These are phyloP conservation scores for Tremella yokohamensis DNA, from an alignment of 768 basidiomycete genomes.

Conservation along the genomic window DNA sequence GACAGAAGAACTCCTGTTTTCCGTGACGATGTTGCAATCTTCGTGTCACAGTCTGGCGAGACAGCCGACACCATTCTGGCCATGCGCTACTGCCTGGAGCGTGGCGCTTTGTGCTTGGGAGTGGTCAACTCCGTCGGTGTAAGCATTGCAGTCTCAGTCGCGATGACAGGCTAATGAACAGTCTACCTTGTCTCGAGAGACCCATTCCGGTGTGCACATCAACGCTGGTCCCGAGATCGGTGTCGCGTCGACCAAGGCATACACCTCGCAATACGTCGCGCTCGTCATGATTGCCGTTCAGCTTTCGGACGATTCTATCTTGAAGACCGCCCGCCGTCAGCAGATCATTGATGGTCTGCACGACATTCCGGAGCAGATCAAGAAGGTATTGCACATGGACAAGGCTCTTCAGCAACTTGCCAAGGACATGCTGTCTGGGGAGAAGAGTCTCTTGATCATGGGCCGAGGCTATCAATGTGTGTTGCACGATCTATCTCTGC, in stretches of 20 bases:
- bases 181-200: constrained; percentile 94
- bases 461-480: constrained; percentile 85
- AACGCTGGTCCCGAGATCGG: constrained; percentile 91
- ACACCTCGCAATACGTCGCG: constrained; percentile 98
- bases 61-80: constrained; percentile 97
- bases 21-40: constrained; percentile 94
- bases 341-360: constrained; percentile 92
- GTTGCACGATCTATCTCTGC: background rate
- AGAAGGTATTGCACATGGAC: constrained; percentile 77
- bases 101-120: constrained; percentile 93
- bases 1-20: constrained; percentile 99
- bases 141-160: constrained; percentile 3
- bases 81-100: constrained; percentile 90
- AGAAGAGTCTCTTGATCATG: constrained; percentile 90
- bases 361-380: constrained; percentile 83
- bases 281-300: constrained; percentile 98
- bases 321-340: constrained; percentile 80
- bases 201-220: constrained; percentile 99
- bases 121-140: constrained; percentile 94
- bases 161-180: constrained; percentile 9
- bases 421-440: constrained; percentile 61
- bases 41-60: constrained; percentile 96
- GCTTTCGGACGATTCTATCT: constrained; percentile 93
- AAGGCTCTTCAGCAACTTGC: constrained; percentile 73
- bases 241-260: constrained; percentile 99